These are phyloP conservation scores for Nitzschia sp. DNA, from an alignment of 108 stramenopile species.

Conservation along the genomic window DNA sequence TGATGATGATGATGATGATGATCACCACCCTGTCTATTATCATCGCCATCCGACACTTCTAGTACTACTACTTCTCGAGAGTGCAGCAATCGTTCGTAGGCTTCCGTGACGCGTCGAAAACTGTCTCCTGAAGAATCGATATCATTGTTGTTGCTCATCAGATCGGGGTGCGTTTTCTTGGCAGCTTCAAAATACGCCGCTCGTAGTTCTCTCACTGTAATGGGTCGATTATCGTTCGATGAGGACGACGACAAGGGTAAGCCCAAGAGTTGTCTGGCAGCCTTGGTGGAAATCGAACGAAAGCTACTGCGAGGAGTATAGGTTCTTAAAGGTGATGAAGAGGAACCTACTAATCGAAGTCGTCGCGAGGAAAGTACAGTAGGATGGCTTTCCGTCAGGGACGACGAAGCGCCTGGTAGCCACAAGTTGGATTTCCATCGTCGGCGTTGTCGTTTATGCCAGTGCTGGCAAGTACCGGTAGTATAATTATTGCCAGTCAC, in stretches of 20 bases:
- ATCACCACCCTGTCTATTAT: slow-evolving; percentile 6
- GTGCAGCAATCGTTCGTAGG: slow-evolving; percentile 69
- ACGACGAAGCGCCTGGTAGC: no score
- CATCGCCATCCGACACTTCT: background rate
- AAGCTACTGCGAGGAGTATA: no score
- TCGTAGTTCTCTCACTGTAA: slow-evolving; percentile 55
- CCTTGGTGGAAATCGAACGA: background rate
- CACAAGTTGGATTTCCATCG: no score
- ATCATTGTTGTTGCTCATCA: slow-evolving; percentile 21
- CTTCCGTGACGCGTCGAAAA: slow-evolving; percentile 61
- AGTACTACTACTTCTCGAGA: slow-evolving; percentile 9
- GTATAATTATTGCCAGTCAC: no score
- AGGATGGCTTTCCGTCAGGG: no score
- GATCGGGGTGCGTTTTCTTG: slow-evolving; percentile 74
- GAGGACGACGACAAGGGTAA: background rate
- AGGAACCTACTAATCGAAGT: no score
- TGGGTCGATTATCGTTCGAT: background rate
- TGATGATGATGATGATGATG: slow-evolving; percentile 1
- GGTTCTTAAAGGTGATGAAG: no score
- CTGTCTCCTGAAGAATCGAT: background rate
- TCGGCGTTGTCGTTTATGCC: no score
- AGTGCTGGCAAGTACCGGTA: no score
- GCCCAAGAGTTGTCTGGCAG: background rate
- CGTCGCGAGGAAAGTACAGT: no score
- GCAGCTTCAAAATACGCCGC: slow-evolving; percentile 73